Conservation (phyloP, 345 rosid species). For the Bretschneidera sinensis region DNA sequence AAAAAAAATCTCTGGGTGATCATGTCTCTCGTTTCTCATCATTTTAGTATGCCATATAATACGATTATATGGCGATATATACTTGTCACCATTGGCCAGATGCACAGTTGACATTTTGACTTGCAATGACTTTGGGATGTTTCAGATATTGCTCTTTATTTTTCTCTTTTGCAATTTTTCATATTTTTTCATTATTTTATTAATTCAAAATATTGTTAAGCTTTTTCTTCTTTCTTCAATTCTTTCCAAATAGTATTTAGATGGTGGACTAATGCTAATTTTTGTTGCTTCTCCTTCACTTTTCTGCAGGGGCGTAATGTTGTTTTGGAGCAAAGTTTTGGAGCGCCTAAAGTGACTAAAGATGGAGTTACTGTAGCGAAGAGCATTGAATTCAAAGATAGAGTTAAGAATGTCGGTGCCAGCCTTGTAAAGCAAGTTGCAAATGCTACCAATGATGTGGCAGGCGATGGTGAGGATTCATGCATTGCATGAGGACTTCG, state of each 20-base stretch:
- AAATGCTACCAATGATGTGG: slow-evolving; percentile 48
- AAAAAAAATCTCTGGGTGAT: no score
- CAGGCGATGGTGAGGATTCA: slow-evolving; percentile 41
- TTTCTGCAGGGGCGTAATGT: slow-evolving; percentile 45
- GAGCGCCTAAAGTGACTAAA: slow-evolving; percentile 57
- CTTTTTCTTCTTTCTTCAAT: neutral
- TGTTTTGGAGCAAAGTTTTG: slow-evolving; percentile 48
- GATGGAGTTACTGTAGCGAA: slow-evolving; percentile 58
- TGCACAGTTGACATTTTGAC: neutral
- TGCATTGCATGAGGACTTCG: neutral
- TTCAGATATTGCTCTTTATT: no score
- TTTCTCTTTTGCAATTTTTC: no score
- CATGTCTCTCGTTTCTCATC: no score
- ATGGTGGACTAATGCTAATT: neutral
- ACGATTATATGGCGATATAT: no score
- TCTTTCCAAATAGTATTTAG: neutral
- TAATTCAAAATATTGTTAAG: neutral
- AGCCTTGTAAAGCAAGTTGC: slow-evolving; percentile 58
- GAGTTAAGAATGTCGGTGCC: slow-evolving; percentile 47
- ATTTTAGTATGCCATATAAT: no score
- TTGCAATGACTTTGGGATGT: neutral
- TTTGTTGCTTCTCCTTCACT: neutral
- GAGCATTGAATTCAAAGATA: slow-evolving; percentile 46
- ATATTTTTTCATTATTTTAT: no score
- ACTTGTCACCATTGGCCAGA: neutral